These are phyloP conservation scores for Suillus variegatus DNA, from an alignment of 768 basidiomycete species.

Conservation along the genomic window DNA sequence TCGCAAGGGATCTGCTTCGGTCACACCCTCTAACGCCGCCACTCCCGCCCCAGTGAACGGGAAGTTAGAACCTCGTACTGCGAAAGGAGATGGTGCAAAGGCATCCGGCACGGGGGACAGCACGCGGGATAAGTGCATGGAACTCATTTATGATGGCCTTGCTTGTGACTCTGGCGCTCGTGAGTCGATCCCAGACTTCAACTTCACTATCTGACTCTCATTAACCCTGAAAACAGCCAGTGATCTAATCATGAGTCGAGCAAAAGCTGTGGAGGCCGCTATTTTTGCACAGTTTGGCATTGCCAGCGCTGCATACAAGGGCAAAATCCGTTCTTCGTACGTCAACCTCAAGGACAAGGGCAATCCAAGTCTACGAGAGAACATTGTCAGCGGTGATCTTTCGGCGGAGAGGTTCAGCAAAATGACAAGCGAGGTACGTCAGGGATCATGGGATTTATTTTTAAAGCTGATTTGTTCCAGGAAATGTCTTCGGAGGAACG, in stretches of 20 bases:
- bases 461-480: constrained; percentile 38
- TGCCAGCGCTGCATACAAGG: constrained; percentile 57
- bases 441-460: background rate
- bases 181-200: constrained; percentile 44
- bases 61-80: constrained; percentile 47
- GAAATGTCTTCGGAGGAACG: constrained; percentile 97
- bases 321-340: constrained; percentile 84
- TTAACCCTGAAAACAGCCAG: constrained; percentile 46
- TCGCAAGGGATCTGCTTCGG: constrained; percentile 37
- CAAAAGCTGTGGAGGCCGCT: constrained; percentile 70
- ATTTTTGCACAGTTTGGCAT: constrained; percentile 49
- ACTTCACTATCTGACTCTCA: constrained; percentile 5
- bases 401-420: constrained; percentile 65
- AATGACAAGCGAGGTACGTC: constrained; percentile 76
- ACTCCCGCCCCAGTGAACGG: constrained; percentile 32
- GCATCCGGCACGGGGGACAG: constrained; percentile 59
- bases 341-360: constrained; percentile 96
- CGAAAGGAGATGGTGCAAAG: constrained; percentile 73
- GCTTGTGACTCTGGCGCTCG: constrained; percentile 85
- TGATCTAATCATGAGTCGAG: constrained; percentile 66
- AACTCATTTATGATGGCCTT: constrained; percentile 91
- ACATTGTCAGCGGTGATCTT: constrained; percentile 82
- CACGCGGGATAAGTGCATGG: constrained; percentile 84
- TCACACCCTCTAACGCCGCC: constrained; percentile 42
- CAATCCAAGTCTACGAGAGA: constrained; percentile 84